Evolutionary conservation across 306 rosid genomes (phyloP).

Genomic region (Citrullus amarus): DNA sequence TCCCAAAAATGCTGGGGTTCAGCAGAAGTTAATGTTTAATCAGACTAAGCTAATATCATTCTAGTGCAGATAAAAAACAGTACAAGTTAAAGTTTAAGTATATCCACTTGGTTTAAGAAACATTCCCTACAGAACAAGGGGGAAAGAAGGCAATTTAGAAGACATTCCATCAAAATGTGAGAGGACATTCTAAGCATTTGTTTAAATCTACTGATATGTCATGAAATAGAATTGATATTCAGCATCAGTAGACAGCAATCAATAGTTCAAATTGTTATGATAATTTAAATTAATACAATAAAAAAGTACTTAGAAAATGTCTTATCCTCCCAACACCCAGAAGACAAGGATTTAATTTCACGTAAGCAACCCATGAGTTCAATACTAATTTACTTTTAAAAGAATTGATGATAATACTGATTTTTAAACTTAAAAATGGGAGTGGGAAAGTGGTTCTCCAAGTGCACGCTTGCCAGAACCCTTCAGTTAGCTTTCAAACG

Average conservation of each 20-base stretch:
- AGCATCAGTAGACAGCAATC: background rate
- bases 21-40: background rate
- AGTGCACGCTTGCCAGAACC: background rate
- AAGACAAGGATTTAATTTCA: background rate
- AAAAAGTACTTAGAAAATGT: background rate
- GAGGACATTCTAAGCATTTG: background rate
- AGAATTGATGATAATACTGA: background rate
- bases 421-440: background rate
- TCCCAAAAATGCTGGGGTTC: background rate
- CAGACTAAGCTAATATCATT: background rate
- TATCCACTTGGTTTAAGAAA: background rate
- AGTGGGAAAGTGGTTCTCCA: background rate
- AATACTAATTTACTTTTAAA: background rate
- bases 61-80: background rate
- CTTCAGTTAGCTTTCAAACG: background rate
- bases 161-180: background rate
- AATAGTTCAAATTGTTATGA: background rate
- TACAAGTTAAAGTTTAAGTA: background rate
- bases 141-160: background rate
- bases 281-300: background rate
- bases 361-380: background rate
- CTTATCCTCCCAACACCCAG: background rate
- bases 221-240: background rate
- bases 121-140: background rate
- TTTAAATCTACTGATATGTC: background rate